These are phyloP conservation scores for Suillus discolor DNA, from an alignment of 768 basidiomycete species.

Conservation along the genomic window DNA sequence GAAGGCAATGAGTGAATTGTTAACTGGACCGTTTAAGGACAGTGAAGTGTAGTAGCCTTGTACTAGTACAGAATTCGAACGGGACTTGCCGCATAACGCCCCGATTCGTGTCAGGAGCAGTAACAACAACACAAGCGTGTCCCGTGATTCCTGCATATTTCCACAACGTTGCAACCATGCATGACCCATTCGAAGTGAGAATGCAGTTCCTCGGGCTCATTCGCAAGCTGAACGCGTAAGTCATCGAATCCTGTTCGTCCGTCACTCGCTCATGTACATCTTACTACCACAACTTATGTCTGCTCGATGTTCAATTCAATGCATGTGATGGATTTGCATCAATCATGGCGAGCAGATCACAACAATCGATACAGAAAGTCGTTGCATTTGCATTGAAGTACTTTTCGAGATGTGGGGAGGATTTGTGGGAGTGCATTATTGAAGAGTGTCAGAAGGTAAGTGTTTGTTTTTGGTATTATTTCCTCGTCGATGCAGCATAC, in stretches of 20 bases:
- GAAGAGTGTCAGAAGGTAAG: conserved; percentile 88
- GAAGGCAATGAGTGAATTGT: neutral
- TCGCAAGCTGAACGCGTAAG: conserved; percentile 64
- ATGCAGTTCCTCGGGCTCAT: conserved; percentile 72
- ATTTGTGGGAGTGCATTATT: conserved; percentile 91
- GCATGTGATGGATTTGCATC: neutral
- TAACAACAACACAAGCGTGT: neutral
- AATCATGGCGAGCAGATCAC: conserved; percentile 52
- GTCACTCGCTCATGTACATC: neutral
- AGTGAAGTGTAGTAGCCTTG: conserved; percentile 5
- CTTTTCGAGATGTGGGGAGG: conserved; percentile 83
- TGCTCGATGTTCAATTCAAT: neutral
- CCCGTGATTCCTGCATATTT: neutral
- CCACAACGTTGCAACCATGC: neutral
- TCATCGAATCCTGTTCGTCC: neutral
- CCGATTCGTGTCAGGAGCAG: neutral
- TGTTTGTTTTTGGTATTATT: neutral
- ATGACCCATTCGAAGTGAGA: conserved; percentile 13
- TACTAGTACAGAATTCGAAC: neutral
- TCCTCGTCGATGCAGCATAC: neutral
- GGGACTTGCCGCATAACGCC: neutral
- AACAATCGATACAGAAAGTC: conserved; percentile 86
- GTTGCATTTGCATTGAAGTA: conserved; percentile 86
- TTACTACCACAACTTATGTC: neutral
- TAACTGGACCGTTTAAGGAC: conserved; percentile 13